These are phyloP conservation scores for Lachancea meyersii DNA, from an alignment of 805 yeast species.

Conservation along the genomic window DNA sequence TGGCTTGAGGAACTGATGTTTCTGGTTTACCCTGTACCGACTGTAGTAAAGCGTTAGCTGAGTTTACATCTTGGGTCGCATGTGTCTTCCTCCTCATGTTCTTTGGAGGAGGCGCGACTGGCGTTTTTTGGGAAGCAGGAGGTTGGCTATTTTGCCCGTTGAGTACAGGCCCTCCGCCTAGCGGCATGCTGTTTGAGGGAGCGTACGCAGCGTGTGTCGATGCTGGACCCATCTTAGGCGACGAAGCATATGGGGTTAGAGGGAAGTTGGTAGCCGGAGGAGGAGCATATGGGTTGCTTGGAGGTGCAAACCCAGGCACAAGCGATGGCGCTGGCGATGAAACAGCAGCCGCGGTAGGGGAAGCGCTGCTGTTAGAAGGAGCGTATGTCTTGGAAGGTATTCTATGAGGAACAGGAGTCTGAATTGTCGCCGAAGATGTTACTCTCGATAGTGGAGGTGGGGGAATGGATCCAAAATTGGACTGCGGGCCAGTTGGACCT, in stretches of 20 bases:
- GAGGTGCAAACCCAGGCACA: constrained; percentile 27
- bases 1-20: not conserved
- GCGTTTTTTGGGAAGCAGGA: constrained; percentile 20
- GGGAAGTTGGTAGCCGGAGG: constrained; percentile 21
- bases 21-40: constrained; percentile 15
- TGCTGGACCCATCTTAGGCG: constrained; percentile 23
- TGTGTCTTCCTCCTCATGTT: constrained; percentile 21
- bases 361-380: constrained; percentile 19
- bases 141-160: constrained; percentile 11
- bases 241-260: constrained; percentile 17
- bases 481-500: constrained; percentile 7
- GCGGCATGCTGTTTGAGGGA: not conserved
- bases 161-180: not conserved
- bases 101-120: constrained; percentile 33
- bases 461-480: constrained; percentile 12
- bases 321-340: constrained; percentile 30
- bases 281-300: constrained; percentile 39
- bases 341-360: constrained; percentile 32
- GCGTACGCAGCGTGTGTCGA: not conserved
- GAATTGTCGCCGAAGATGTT: constrained; percentile 18
- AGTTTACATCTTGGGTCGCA: constrained; percentile 16
- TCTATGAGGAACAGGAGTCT: constrained; percentile 23
- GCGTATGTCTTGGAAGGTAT: constrained; percentile 12
- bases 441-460: constrained; percentile 30
- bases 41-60: constrained; percentile 20